Percentiles rank a stretch among this genome's conserved stretches.
Evolutionary conservation across 2,329 filamentous ascomycete genomes (phyloP).

Genomic region (Plectosphaerella sp.): DNA sequence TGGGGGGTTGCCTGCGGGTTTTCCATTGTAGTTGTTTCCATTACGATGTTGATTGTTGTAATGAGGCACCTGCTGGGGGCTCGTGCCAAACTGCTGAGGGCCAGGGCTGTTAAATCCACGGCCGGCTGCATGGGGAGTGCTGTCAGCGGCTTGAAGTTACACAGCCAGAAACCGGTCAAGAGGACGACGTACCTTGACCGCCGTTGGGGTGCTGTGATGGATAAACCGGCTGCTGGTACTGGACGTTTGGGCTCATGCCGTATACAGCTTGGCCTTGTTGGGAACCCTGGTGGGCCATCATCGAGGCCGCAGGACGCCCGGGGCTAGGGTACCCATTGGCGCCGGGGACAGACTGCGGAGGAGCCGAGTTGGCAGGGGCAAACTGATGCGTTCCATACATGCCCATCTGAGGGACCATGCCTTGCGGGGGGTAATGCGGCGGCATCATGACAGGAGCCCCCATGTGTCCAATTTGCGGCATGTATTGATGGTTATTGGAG

Average conservation of each 20-base stretch:
- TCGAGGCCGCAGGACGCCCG: constrained; percentile 69
- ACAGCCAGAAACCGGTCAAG: no score
- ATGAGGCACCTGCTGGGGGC: constrained; percentile 62
- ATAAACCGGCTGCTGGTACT: constrained; percentile 72
- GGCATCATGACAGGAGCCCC: constrained; percentile 80
- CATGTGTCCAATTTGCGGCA: constrained; percentile 68
- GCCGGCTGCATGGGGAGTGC: constrained; percentile 38
- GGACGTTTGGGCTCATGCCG: constrained; percentile 71
- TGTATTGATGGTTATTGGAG: constrained; percentile 68
- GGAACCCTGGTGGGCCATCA: constrained; percentile 94
- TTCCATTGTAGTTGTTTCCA: constrained; percentile 49
- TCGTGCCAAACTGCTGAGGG: constrained; percentile 60
- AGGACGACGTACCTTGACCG: constrained; percentile 63
- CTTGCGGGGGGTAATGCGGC: constrained; percentile 71
- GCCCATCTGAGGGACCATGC: constrained; percentile 70
- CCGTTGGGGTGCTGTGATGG: constrained; percentile 57
- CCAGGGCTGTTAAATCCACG: constrained; percentile 56
- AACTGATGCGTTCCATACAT: constrained; percentile 71
- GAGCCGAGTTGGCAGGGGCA: constrained; percentile 54
- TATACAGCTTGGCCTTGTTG: constrained; percentile 81
- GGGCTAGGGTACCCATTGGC: constrained; percentile 85
- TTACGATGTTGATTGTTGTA: constrained; percentile 57
- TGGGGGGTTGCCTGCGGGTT: constrained; percentile 34
- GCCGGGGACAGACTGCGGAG: constrained; percentile 57
- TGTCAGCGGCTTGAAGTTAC: constrained; percentile 7